Conservation (phyloP, 2,329 filamentous ascomycete species). For the Alternaria triticina region DNA sequence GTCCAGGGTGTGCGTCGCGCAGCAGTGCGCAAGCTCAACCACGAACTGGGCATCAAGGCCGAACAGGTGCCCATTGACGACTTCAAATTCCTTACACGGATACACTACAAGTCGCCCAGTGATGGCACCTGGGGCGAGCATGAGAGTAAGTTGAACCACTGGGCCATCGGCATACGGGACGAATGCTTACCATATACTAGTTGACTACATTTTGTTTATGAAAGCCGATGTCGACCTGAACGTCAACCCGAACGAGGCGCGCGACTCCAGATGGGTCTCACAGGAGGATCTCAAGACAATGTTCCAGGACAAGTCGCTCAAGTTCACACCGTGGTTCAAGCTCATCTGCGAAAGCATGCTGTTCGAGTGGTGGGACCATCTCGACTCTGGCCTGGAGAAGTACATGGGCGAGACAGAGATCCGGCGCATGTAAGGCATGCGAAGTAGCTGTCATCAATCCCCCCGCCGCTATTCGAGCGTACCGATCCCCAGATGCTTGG, state of each 20-base stretch:
- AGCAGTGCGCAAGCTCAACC: conserved; percentile 89
- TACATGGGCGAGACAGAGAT: conserved; percentile 88
- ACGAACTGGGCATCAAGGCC: conserved; percentile 90
- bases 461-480: background rate
- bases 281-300: conserved; percentile 81
- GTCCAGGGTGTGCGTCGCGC: conserved; percentile 88
- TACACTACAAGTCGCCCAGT: conserved; percentile 97
- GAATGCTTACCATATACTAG: conserved; percentile 54
- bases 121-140: conserved; percentile 99
- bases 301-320: conserved; percentile 79
- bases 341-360: conserved; percentile 98
- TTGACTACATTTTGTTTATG: conserved; percentile 99
- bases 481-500: conserved; percentile 3
- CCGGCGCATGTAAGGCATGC: conserved; percentile 71
- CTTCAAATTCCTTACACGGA: conserved; percentile 92
- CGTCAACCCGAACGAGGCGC: conserved; percentile 86
- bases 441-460: background rate
- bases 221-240: conserved; percentile 81
- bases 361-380: conserved; percentile 94
- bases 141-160: conserved; percentile 71
- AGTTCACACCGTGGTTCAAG: conserved; percentile 99
- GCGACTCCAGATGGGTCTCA: conserved; percentile 82
- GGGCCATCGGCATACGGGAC: background rate
- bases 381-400: conserved; percentile 81
- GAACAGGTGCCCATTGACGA: conserved; percentile 89